phyloP scores from a whole-genome alignment of 495 filamentous ascomycete species.

The Massariosphaeria phaeospora region DNA sequence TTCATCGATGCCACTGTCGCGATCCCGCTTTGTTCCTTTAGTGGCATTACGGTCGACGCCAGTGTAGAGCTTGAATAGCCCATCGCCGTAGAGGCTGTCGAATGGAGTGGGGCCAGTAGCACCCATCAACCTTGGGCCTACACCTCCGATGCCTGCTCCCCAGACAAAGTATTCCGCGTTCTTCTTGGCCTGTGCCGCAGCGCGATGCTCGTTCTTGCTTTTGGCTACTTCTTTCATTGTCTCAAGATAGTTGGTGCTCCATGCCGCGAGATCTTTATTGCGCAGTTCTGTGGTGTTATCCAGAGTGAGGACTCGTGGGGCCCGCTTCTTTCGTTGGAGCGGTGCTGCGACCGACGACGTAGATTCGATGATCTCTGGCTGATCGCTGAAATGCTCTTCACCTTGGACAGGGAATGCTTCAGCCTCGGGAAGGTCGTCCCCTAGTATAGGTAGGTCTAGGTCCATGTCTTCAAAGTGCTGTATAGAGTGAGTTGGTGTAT shows the following conservation, averaged over 20 bases:
- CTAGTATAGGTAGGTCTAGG: conserved; percentile 37
- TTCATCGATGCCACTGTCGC: conserved; percentile 39
- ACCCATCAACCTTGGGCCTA: conserved; percentile 49
- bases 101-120: conserved; percentile 45
- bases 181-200: conserved; percentile 35
- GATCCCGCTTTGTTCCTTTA: conserved; percentile 43
- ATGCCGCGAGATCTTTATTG: conserved; percentile 37
- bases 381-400: conserved; percentile 1
- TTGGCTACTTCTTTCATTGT: conserved; percentile 36
- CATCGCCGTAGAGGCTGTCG: conserved; percentile 52
- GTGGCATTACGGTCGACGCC: conserved; percentile 29
- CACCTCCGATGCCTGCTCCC: conserved; percentile 43
- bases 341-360: conserved; percentile 18
- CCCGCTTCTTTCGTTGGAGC: conserved; percentile 21
- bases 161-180: conserved; percentile 42
- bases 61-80: conserved; percentile 47
- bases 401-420: conserved; percentile 11
- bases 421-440: conserved; percentile 27
- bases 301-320: conserved; percentile 22
- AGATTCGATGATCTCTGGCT: background rate
- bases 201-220: conserved; percentile 23
- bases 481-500: conserved; percentile 25
- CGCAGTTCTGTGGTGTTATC: conserved; percentile 37
- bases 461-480: conserved; percentile 45
- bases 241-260: conserved; percentile 38